Conservation (phyloP, 495 filamentous ascomycete genomes). For the Glarea lozoyensis region DNA sequence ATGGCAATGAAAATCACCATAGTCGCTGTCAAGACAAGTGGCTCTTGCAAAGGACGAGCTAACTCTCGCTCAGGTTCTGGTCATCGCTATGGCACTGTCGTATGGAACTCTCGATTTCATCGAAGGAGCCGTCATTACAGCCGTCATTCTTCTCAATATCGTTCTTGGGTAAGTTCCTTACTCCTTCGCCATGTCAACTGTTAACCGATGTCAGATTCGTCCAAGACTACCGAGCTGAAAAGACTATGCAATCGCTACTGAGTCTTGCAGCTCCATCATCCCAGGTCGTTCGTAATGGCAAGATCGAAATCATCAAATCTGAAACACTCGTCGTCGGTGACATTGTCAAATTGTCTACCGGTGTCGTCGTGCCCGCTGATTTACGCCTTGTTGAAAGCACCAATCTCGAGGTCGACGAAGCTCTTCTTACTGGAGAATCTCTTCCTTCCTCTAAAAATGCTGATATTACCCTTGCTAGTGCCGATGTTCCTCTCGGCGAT, state of each 20-base stretch:
- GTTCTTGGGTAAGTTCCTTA: constrained; percentile 43
- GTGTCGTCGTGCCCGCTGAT: constrained; percentile 66
- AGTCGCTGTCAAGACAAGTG: too few relatives aligned
- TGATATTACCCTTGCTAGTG: constrained; percentile 26
- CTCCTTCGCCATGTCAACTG: constrained; percentile 1
- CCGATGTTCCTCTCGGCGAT: constrained; percentile 54
- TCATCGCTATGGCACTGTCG: constrained; percentile 65
- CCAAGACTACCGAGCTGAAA: constrained; percentile 66
- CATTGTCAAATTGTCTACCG: constrained; percentile 57
- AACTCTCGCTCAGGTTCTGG: constrained; percentile 45
- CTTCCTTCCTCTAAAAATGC: constrained; percentile 58
- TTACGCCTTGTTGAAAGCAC: constrained; percentile 55
- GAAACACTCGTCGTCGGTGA: constrained; percentile 60
- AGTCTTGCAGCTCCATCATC: constrained; percentile 60
- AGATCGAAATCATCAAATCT: constrained; percentile 47
- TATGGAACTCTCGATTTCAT: constrained; percentile 68
- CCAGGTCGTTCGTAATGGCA: constrained; percentile 53
- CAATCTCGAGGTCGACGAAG: constrained; percentile 68
- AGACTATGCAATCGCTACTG: constrained; percentile 62
- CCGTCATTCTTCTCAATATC: constrained; percentile 67
- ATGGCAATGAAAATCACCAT: too few relatives aligned
- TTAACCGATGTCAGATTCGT: constrained; percentile 36
- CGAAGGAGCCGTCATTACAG: constrained; percentile 66
- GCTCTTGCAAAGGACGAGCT: too few relatives aligned
- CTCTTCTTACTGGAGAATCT: constrained; percentile 68